Evolutionary conservation across 179 eudicot species (phyloP), one percentile per base, ranked within the genome.

Genomic region (Vitellaria paradoxa): DNA sequence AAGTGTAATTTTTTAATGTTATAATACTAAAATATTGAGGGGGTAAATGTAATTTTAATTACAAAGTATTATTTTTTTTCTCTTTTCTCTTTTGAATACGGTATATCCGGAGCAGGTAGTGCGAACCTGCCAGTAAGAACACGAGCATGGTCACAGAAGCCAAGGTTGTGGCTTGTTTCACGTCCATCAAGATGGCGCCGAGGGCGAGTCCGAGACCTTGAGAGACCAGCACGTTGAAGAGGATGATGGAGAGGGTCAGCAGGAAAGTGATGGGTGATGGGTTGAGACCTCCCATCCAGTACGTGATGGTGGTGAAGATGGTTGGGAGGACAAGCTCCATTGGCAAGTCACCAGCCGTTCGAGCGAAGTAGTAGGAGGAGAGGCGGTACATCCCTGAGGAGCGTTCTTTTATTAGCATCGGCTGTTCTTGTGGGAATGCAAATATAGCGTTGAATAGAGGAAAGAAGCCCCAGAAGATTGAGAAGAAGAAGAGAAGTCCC

Each of bases 401-500:
- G 2, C 89, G 84, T 65, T 92, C 94, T 64, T 85, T 83, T 65
- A 46, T 72, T 60, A 92, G 83, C 86, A 90, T 90, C 20, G 91
- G 89, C 15, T 89, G 70, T 71, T 92, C 97, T 87, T 82, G 93
- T 2, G 97, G 94, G 84, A 92, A 92, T 53, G 89, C 84, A 45
- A 92, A 92, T 2, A 89, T 87, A 68, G 93, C 90, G 8, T 86
- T 86, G 89, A 87, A 89, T 11, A 92, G 81, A 3, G 97, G 94
- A 83, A 84, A 92, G 86, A 92, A 92, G 14, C 94, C 91, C 97
- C 97, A 92, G 79, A 92, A 90, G 60, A 90, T 89, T 68, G 94
- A 88, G 87, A 90, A 90, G 89, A 92, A 92, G 84, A 92, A 92
- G 46, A 92, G 83, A 30, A 92, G 79, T 45, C 94, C 97, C 80